A percentile compares a stretch with the other conserved stretches of the same genome.
Conservation (phyloP, 805 yeast genomes). For the Phaffomyces opuntiae region DNA sequence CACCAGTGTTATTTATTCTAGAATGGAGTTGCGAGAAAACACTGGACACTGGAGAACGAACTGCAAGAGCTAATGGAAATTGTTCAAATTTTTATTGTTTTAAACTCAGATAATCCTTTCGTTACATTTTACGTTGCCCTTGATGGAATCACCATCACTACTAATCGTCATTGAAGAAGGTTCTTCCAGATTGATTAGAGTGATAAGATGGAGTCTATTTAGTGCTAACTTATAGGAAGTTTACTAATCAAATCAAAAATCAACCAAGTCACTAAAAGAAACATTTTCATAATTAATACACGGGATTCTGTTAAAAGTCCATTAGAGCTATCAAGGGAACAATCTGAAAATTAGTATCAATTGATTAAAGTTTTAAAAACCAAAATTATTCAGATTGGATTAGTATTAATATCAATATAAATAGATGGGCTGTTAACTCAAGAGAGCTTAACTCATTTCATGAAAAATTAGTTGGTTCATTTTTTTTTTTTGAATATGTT, state of each 20-base stretch:
- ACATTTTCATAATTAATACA: conserved; percentile 79
- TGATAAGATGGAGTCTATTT: too few relatives aligned
- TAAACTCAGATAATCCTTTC: too few relatives aligned
- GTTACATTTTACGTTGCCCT: too few relatives aligned
- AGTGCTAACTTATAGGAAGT: conserved; percentile 36
- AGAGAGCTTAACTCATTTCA: conserved; percentile 45
- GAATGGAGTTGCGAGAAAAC: too few relatives aligned
- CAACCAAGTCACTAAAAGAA: conserved; percentile 39
- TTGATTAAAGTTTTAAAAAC: conserved; percentile 46
- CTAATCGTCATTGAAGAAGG: too few relatives aligned
- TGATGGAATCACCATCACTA: too few relatives aligned
- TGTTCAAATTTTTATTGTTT: too few relatives aligned
- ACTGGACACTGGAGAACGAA: too few relatives aligned
- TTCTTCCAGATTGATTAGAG: too few relatives aligned
- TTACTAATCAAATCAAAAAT: conserved; percentile 5
- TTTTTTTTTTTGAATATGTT: conserved; percentile 60
- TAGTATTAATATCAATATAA: conserved; percentile 37
- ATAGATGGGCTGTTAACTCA: conserved; percentile 56
- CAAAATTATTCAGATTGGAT: conserved; percentile 81
- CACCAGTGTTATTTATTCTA: too few relatives aligned
- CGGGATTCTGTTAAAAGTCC: conserved; percentile 74
- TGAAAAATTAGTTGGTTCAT: conserved; percentile 80
- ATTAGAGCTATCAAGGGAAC: conserved; percentile 53
- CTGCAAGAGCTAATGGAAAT: too few relatives aligned
- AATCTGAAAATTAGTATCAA: conserved; percentile 50